A percentile compares a stretch with the other conserved stretches of the same genome.
These are phyloP conservation scores for Mikania micrantha DNA, from an alignment of 129 eudicot genomes.

Conservation along the genomic window DNA sequence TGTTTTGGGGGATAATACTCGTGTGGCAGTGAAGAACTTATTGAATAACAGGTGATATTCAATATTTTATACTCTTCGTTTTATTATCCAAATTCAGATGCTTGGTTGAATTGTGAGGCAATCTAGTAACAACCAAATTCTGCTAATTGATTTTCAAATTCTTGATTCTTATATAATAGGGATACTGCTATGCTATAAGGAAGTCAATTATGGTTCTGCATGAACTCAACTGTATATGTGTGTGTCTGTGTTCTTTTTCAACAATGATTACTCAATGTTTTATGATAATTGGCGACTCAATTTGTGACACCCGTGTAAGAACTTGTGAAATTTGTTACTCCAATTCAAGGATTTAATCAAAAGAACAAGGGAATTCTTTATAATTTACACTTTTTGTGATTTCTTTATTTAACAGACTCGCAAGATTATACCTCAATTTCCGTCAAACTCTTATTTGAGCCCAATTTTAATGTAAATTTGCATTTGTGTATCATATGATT, in stretches of 20 bases:
- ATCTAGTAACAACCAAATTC: too few relatives aligned
- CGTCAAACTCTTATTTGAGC: background rate
- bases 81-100: background rate
- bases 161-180: background rate
- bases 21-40: constrained; percentile 34
- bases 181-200: background rate
- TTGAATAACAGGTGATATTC: constrained; percentile 32
- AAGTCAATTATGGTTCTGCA: background rate
- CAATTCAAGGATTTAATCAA: background rate
- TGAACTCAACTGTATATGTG: background rate
- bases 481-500: background rate
- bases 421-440: background rate
- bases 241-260: background rate
- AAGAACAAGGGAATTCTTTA: background rate
- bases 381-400: background rate
- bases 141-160: background rate
- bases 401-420: background rate
- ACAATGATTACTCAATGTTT: background rate
- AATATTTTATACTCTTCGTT: background rate
- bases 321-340: background rate
- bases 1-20: constrained; percentile 32
- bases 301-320: background rate
- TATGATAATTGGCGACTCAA: background rate
- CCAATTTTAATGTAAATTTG: background rate
- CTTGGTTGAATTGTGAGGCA: background rate